Evolutionary conservation across 371 early-diverging fungal species (phyloP).

Genomic region (Nematocida ironsii): DNA sequence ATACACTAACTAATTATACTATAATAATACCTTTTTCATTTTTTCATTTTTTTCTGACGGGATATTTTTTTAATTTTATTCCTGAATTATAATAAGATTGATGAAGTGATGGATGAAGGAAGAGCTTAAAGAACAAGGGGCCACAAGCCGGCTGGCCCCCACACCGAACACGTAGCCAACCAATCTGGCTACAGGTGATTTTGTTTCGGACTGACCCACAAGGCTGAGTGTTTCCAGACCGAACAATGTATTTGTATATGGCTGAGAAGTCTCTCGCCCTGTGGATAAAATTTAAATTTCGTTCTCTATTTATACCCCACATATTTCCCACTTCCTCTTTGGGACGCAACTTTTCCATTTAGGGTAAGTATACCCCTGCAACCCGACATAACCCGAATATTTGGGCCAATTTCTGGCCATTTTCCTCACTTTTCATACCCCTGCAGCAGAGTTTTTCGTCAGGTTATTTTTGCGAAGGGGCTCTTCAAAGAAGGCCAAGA

Average conservation of each 20-base stretch:
- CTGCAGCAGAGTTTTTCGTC: background rate
- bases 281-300: background rate
- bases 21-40: too few relatives aligned
- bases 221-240: background rate
- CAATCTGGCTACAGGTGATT: background rate
- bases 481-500: background rate
- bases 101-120: background rate
- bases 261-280: background rate
- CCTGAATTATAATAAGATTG: too few relatives aligned
- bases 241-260: background rate
- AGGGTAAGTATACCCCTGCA: background rate
- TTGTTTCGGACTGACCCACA: background rate
- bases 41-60: too few relatives aligned
- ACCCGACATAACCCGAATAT: background rate
- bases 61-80: too few relatives aligned
- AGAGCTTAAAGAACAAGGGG: background rate
- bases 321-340: background rate
- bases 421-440: background rate
- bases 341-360: background rate
- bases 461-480: background rate
- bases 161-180: background rate
- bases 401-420: background rate
- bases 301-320: background rate
- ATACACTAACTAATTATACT: too few relatives aligned
- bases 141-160: background rate